Conservation (phyloP, 116 monocot genomes). For the Papilionanthe hybrid region DNA sequence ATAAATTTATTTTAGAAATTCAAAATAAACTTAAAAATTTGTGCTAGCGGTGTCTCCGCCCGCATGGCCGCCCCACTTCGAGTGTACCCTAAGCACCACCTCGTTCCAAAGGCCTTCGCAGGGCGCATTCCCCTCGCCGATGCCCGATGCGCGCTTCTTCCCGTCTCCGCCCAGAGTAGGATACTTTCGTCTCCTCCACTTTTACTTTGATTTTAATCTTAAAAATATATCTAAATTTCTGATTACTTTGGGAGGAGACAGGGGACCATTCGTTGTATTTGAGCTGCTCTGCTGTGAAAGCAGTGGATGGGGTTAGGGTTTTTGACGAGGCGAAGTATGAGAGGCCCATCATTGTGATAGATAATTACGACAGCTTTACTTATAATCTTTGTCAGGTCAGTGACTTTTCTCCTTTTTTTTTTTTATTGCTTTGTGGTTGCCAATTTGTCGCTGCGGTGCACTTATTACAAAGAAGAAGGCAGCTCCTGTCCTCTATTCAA, state of each 20-base stretch:
- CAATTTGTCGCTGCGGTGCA: no score
- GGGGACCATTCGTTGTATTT: not conserved
- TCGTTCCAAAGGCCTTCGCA: not conserved
- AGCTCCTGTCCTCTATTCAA: no score
- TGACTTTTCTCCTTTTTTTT: no score
- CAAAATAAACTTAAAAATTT: no score
- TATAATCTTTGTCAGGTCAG: slow-evolving; percentile 94
- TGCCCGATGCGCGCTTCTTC: not conserved
- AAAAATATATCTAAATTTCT: not conserved
- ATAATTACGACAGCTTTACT: slow-evolving; percentile 95
- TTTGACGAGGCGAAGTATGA: slow-evolving; percentile 13
- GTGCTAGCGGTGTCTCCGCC: not conserved
- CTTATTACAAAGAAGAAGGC: no score
- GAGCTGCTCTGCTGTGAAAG: not conserved
- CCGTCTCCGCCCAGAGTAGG: not conserved
- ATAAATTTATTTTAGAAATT: no score
- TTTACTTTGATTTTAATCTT: not conserved
- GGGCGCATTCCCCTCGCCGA: not conserved
- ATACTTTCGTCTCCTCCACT: not conserved
- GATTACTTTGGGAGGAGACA: not conserved
- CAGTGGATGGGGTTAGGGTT: slow-evolving; percentile 19
- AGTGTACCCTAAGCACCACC: not conserved
- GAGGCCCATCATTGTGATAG: slow-evolving; percentile 68
- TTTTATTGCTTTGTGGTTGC: no score
- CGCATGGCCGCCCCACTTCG: not conserved